Evolutionary conservation across 1,284 basidiomycete genomes (phyloP).

Genomic region (Rhodotorula sp.): DNA sequence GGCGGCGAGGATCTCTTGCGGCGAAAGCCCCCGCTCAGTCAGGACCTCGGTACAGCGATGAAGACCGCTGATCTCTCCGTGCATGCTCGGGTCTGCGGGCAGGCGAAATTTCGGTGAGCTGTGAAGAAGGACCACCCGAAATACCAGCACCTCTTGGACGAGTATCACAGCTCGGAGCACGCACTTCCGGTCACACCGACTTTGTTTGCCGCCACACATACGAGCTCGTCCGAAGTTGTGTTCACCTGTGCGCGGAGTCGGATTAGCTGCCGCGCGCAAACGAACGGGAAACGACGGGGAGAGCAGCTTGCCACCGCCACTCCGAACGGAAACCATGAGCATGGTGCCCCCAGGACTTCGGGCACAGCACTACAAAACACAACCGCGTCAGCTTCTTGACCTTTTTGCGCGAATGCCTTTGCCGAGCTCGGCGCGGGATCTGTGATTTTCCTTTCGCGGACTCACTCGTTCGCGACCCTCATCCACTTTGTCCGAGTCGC

Average conservation of each 20-base stretch:
- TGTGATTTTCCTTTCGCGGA: background rate
- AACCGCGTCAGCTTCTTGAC: too few relatives aligned
- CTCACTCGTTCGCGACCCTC: constrained; percentile 13
- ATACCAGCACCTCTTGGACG: background rate
- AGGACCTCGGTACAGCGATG: constrained; percentile 41
- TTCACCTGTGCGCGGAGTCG: constrained; percentile 28
- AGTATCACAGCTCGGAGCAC: background rate
- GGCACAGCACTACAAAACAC: constrained; percentile 7
- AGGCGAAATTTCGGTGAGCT: background rate
- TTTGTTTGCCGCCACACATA: constrained; percentile 42
- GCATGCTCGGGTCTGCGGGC: constrained; percentile 38
- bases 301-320: constrained; percentile 32
- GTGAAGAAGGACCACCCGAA: background rate
- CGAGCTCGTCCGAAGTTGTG: constrained; percentile 43
- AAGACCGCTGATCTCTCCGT: constrained; percentile 43
- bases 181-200: constrained; percentile 41
- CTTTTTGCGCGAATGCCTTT: too few relatives aligned
- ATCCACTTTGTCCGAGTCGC: constrained; percentile 15
- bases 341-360: constrained; percentile 29
- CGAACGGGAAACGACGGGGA: background rate
- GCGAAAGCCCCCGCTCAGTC: constrained; percentile 32
- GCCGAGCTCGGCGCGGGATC: background rate
- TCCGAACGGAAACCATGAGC: constrained; percentile 38
- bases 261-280: background rate
- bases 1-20: constrained; percentile 39